Evolutionary conservation across 495 filamentous ascomycete genomes (phyloP), one percentile per base, ranked within the genome.

Genomic region (Thozetella sp.): DNA sequence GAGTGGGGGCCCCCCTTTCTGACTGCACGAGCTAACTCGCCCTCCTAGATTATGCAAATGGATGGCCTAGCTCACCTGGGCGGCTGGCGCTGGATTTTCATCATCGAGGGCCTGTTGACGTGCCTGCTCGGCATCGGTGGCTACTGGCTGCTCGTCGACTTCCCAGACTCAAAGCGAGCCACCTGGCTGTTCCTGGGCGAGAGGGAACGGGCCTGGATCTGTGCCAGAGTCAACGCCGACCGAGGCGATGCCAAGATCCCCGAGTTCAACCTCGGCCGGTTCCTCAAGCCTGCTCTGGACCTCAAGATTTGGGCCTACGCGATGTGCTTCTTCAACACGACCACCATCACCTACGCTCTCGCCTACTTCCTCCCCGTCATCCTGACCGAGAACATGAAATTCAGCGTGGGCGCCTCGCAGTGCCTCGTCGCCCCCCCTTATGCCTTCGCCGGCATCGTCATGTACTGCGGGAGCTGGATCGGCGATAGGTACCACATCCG

Each of bases 351-450:
- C 22, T 88, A 89, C 65, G 81, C 86, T 13, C 84, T 89, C 40
- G 84, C 86, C 37, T 89, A 87, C 73, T 90, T 89, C 74, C 70
- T 90, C 17, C 87, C 88, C 24, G 80, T 88, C 63, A 89, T 90
- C 67, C 81, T 90, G 15, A 59, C 66, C 3, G 63, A 67, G 1
- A 81, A 80, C 54, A 83, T 91, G 80, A 80, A 80, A 26, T 91
- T 86, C 75, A 69, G 61, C 62, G 70, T 83, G 37, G 86, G 72
- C 13, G 69, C 68, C 19, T 62, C 86, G 0, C 86, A 89, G 72
- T 90, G 86, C 66, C 78, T 91, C 1, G 75, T 84, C 30, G 86
- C 86, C 0, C 88, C 88, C 1, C 87, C 87, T 2, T 89, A 86
- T 67, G 85, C 63, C 4, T 72, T 85, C 15, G 85, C 87, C 22